A percentile compares a stretch with the other conserved stretches of the same genome.
Evolutionary conservation across 768 basidiomycete species (phyloP).

Genomic region (Xerocomellus amylosporus): DNA sequence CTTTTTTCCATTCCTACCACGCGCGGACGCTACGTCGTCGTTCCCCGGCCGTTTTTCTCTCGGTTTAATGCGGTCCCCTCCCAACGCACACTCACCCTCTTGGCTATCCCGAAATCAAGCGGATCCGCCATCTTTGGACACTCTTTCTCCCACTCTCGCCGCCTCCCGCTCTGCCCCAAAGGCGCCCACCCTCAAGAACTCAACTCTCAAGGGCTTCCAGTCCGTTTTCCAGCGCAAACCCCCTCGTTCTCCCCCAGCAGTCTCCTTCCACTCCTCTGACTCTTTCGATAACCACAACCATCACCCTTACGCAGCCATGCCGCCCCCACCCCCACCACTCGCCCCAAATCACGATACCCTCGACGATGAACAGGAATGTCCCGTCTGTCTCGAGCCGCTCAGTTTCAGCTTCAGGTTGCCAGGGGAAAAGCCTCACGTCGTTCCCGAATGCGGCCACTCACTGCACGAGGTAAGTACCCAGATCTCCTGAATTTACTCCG

Average conservation of each 20-base stretch:
- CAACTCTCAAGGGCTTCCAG: conserved; percentile 41
- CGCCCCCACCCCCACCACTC: conserved; percentile 68
- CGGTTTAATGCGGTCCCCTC: conserved; percentile 35
- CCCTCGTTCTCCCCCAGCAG: conserved; percentile 43
- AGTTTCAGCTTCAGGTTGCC: conserved; percentile 89
- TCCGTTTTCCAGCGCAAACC: conserved; percentile 51
- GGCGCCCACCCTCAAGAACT: conserved; percentile 34
- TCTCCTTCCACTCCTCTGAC: conserved; percentile 48
- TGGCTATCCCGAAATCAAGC: conserved; percentile 41
- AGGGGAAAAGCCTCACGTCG: conserved; percentile 96
- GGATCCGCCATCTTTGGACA: conserved; percentile 37
- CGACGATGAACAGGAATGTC: conserved; percentile 88
- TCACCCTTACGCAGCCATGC: conserved; percentile 62
- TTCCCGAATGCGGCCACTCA: conserved; percentile 96
- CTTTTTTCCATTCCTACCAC: neutral
- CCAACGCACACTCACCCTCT: conserved; percentile 24
- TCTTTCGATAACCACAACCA: conserved; percentile 37
- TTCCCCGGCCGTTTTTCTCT: neutral
- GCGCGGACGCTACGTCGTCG: too few species aligned
- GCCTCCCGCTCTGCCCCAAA: conserved; percentile 36
- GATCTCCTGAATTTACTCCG: neutral
- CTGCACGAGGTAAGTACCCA: conserved; percentile 74
- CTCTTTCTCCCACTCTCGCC: conserved; percentile 43
- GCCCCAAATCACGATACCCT: conserved; percentile 59
- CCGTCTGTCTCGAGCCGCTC: conserved; percentile 94